phyloP scores from a whole-genome alignment of 2,329 filamentous ascomycete genomes.

The Fusarium sp. region DNA sequence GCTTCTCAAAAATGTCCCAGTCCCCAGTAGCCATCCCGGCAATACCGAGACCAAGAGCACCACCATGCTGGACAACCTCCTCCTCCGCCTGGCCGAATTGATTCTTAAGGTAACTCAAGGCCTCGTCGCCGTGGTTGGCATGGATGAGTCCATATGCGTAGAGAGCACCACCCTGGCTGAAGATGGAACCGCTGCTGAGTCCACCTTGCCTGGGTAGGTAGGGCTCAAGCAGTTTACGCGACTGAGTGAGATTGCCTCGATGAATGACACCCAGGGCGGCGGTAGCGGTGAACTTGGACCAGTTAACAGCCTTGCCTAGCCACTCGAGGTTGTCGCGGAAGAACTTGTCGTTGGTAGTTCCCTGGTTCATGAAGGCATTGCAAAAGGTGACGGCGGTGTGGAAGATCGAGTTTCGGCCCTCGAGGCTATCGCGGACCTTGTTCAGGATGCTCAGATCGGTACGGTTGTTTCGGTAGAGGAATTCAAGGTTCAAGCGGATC shows the following conservation, averaged over 20 bases:
- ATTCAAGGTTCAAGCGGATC: slow-evolving; percentile 94
- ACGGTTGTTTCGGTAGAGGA: slow-evolving; percentile 94
- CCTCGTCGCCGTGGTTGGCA: slow-evolving; percentile 94
- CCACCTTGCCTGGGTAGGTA: slow-evolving; percentile 86
- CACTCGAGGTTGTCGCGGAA: slow-evolving; percentile 98
- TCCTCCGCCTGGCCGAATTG: slow-evolving; percentile 82
- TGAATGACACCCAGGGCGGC: slow-evolving; percentile 97
- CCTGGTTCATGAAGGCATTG: slow-evolving; percentile 99
- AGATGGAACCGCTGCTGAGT: slow-evolving; percentile 84
- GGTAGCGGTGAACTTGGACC: slow-evolving; percentile 99
- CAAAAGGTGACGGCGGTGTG: slow-evolving; percentile 97
- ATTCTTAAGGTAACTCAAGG: slow-evolving; percentile 80
- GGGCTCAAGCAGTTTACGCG: slow-evolving; percentile 90
- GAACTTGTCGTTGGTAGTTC: slow-evolving; percentile 97
- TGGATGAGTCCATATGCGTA: slow-evolving; percentile 97
- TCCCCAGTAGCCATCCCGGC: slow-evolving; percentile 97
- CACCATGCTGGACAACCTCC: slow-evolving; percentile 97
- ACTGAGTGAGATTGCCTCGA: slow-evolving; percentile 92
- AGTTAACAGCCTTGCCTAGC: slow-evolving; percentile 98
- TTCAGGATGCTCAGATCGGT: slow-evolving; percentile 93
- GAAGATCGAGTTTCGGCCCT: slow-evolving; percentile 97
- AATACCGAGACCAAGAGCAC: slow-evolving; percentile 92
- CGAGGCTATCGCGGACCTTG: slow-evolving; percentile 94
- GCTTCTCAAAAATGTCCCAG: slow-evolving; percentile 88
- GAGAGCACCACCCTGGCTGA: slow-evolving; percentile 94